Base-by-base conservation (phyloP, 768 basidiomycete genomes). In the Lentinus brumalis region DNA sequence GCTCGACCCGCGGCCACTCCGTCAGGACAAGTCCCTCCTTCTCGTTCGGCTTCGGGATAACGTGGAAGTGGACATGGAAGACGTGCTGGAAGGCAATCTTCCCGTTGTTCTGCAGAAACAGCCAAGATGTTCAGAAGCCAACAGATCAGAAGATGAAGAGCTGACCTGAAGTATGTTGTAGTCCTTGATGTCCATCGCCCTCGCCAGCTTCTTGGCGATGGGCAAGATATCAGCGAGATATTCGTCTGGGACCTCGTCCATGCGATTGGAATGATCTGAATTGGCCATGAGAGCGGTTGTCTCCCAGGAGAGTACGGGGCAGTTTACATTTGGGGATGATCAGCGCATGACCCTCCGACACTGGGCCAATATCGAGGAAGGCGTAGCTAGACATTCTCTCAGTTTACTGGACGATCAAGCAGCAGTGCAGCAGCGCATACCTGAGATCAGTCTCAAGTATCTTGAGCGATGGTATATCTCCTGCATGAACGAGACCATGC, bases 361-460 rank as follows among this genome's bases (percentile, higher is more conserved):
- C 76, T 5, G 96, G 95, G 0, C 87, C 87, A 62, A 98, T 91
- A 66, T 98, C 96, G 66, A 98, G 84, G 78, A 98, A 97, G 0
- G 95, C 85, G 69, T 78, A 90, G 50, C 60, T 61, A 32, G 3
- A 21, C 15, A 8, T 2, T 9, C 42, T 9, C 16, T 31, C 14
- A 35, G 41, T 9, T 3, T 11, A 6, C 40, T 16, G 30, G 2
- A 7, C 29, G 21, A 1, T 4, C 16, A 18, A 49, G 5, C n/a
- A 35, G 14, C 14, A 3, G 39, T 3, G 32, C 0, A 14, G 12
- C 49, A 40, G 14, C 16, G 50, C 52, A 21, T 26, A 53, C 89
- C 86, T 85, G 31, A 82, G 70, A 4, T 84, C 81, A 3, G 89
- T 92, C 71, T 94, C 92, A 39, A 89, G 56, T 40, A 94, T 82